These are phyloP conservation scores for Yamadazyma endophytica DNA, from an alignment of 805 yeast species.

Conservation along the genomic window DNA sequence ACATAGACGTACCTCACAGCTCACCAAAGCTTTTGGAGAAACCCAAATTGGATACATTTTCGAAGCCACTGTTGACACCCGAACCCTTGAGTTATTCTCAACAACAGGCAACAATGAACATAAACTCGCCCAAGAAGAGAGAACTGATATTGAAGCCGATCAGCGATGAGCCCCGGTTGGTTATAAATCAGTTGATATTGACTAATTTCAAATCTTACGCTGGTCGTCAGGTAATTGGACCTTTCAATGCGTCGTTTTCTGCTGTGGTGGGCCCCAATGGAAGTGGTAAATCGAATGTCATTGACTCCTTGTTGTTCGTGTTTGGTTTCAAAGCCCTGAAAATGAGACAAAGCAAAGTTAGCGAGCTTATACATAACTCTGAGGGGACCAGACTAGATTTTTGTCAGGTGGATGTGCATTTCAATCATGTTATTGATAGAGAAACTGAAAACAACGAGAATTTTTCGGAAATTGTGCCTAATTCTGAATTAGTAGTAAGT, in stretches of 20 bases:
- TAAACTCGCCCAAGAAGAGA: conserved; percentile 7
- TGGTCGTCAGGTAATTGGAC: conserved; percentile 89
- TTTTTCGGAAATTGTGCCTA: conserved; percentile 31
- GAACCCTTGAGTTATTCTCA: conserved; percentile 7
- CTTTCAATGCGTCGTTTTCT: conserved; percentile 87
- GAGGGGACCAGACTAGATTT: conserved; percentile 56
- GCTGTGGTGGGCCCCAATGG: conserved; percentile 99
- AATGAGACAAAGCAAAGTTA: conserved; percentile 93
- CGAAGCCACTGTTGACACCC: background rate
- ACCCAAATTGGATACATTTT: too few relatives aligned
- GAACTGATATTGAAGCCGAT: background rate
- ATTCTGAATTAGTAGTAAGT: conserved; percentile 63
- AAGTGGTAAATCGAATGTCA: conserved; percentile 95
- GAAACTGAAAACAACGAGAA: conserved; percentile 16
- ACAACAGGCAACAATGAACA: conserved; percentile 6
- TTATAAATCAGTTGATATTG: conserved; percentile 68
- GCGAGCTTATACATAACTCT: conserved; percentile 90
- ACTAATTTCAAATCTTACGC: conserved; percentile 94
- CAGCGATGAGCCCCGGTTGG: conserved; percentile 52
- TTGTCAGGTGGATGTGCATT: conserved; percentile 90
- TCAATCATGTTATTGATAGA: conserved; percentile 66
- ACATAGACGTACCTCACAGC: too few relatives aligned
- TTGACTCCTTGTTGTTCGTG: conserved; percentile 92
- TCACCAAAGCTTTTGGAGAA: too few relatives aligned
- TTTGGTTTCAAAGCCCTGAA: conserved; percentile 96